Percentiles rank a stretch among this genome's conserved stretches.
These are phyloP conservation scores for Hippophae gyantsensis DNA, from an alignment of 306 rosid genomes.

Conservation along the genomic window DNA sequence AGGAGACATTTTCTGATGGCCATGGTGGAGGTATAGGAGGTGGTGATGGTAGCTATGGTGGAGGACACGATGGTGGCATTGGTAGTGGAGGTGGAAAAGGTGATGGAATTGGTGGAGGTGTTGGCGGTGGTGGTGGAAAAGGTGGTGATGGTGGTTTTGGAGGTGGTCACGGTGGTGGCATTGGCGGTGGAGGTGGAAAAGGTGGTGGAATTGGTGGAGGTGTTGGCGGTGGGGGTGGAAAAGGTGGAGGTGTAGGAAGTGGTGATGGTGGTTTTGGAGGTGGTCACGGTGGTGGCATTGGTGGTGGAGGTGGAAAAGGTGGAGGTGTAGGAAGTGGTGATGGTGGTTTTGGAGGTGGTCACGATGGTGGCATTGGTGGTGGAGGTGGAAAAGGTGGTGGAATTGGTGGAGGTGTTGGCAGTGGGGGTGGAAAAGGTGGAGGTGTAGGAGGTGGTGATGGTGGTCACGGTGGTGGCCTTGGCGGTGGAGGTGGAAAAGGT, in stretches of 20 bases:
- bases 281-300: not conserved
- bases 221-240: not conserved
- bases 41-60: conserved; percentile 1
- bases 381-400: not conserved
- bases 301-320: conserved; percentile 3
- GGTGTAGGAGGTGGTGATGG: conserved; percentile 15
- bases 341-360: not conserved
- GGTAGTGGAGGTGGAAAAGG: conserved; percentile 11
- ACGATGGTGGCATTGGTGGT: not conserved
- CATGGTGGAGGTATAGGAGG: not conserved
- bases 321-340: conserved; percentile 4
- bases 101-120: conserved; percentile 14
- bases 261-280: conserved; percentile 2
- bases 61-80: conserved; percentile 4
- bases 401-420: not conserved
- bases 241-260: not conserved
- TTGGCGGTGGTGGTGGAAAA: conserved; percentile 14
- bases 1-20: not conserved
- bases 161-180: conserved; percentile 6
- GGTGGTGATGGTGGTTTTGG: conserved; percentile 3
- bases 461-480: not conserved
- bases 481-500: not conserved
- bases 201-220: conserved; percentile 11
- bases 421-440: not conserved
- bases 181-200: conserved; percentile 15